phyloP scores from a whole-genome alignment of 306 rosid species.

The Crataegus laevigata region DNA sequence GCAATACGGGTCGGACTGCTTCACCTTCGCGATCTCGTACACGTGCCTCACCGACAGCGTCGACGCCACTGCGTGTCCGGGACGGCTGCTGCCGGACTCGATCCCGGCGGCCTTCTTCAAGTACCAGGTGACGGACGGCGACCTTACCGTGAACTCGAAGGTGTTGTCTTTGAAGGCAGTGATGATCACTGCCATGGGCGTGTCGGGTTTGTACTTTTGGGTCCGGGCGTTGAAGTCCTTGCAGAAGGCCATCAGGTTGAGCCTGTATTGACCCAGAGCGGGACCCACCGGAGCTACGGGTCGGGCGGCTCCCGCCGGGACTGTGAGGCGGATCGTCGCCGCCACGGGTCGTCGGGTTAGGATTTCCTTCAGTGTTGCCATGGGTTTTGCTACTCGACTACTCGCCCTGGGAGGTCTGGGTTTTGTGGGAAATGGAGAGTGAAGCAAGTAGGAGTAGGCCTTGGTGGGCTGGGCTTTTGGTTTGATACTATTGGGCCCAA shows the following conservation, averaged over 20 bases:
- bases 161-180: constrained; percentile 90
- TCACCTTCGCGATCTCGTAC: constrained; percentile 75
- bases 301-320: constrained; percentile 65
- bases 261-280: constrained; percentile 73
- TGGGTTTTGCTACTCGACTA: background rate
- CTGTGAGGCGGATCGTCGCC: constrained; percentile 64
- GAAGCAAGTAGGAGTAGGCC: background rate
- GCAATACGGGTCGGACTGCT: constrained; percentile 70
- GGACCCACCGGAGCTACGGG: constrained; percentile 80
- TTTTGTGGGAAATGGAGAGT: background rate
- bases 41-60: constrained; percentile 58
- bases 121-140: constrained; percentile 75
- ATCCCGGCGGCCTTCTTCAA: constrained; percentile 75
- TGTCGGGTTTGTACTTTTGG: constrained; percentile 67
- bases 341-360: constrained; percentile 59
- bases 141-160: constrained; percentile 66
- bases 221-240: constrained; percentile 88
- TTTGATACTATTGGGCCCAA: background rate
- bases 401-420: background rate
- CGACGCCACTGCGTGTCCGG: constrained; percentile 63
- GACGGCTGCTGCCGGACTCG: constrained; percentile 64
- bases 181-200: constrained; percentile 79
- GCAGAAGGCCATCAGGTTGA: constrained; percentile 89
- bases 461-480: background rate
- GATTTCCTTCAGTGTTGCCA: constrained; percentile 71